Evolutionary conservation across 352 stramenopile species (phyloP).

Genomic region (Phytopythium boreale): DNA sequence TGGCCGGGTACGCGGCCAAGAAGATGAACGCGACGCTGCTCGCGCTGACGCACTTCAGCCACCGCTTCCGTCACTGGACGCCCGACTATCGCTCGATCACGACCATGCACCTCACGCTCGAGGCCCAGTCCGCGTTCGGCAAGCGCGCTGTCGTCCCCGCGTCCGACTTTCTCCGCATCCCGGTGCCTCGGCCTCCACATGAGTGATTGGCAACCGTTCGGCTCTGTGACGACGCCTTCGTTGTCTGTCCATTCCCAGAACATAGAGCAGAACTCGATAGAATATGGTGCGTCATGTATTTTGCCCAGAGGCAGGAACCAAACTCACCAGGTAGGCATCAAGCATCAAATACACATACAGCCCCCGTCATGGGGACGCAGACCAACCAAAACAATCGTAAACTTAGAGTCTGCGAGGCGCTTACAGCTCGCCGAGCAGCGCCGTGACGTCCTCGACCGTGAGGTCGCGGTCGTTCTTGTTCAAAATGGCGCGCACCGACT

Average conservation of each 20-base stretch:
- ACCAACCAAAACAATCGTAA: background rate
- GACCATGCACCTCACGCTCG: constrained; percentile 65
- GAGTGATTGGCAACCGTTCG: constrained; percentile 17
- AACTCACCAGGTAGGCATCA: background rate
- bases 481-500: constrained; percentile 71
- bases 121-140: constrained; percentile 68
- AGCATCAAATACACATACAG: background rate
- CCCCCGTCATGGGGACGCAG: background rate
- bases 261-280: background rate
- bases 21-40: constrained; percentile 77
- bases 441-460: constrained; percentile 83
- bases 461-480: constrained; percentile 84
- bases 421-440: constrained; percentile 66
- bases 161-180: constrained; percentile 79
- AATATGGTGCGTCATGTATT: background rate
- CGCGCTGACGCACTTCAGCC: constrained; percentile 83
- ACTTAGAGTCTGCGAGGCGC: background rate
- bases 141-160: constrained; percentile 61
- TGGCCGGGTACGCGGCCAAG: constrained; percentile 72
- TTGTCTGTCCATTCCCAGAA: background rate
- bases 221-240: too few relatives aligned
- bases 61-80: constrained; percentile 76
- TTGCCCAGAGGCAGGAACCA: background rate
- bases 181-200: constrained; percentile 52
- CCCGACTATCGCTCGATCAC: constrained; percentile 29